Evolutionary conservation across 768 basidiomycete species (phyloP).

Genomic region (Suillus luteus): DNA sequence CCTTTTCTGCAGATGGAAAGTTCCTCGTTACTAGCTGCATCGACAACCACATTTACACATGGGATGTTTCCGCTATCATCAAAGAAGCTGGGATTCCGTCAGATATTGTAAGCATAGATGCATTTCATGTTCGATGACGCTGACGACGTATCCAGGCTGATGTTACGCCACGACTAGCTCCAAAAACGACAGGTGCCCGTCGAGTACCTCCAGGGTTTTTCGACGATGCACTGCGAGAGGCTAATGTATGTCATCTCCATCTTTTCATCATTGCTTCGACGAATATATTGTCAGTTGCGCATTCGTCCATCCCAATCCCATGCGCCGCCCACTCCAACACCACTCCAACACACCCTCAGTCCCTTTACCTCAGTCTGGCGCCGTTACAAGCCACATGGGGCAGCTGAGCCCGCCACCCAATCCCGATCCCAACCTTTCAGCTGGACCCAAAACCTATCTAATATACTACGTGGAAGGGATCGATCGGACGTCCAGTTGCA

Average conservation of each 20-base stretch:
- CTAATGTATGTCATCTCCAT: too few relatives aligned
- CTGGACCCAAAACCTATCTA: background rate
- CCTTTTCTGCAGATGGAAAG: background rate
- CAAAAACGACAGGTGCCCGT: too few relatives aligned
- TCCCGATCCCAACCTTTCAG: background rate
- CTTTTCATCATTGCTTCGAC: too few relatives aligned
- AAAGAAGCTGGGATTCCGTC: background rate
- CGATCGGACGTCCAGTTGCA: background rate
- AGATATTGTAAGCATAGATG: background rate
- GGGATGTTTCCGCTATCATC: background rate
- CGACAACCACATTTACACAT: rapidly evolving
- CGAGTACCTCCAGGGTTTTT: too few relatives aligned
- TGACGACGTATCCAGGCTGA: too few relatives aligned
- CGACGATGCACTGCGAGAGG: too few relatives aligned
- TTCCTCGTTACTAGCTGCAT: background rate
- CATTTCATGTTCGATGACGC: background rate
- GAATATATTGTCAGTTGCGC: too few relatives aligned
- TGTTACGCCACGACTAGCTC: too few relatives aligned
- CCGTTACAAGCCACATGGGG: background rate
- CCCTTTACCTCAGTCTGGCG: background rate
- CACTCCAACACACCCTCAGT: background rate
- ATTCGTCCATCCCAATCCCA: too few relatives aligned
- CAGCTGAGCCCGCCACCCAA: background rate
- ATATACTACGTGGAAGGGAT: background rate
- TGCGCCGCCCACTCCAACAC: background rate